phyloP scores from a whole-genome alignment of 2,329 filamentous ascomycete species.

The Colletotrichum trifolii region DNA sequence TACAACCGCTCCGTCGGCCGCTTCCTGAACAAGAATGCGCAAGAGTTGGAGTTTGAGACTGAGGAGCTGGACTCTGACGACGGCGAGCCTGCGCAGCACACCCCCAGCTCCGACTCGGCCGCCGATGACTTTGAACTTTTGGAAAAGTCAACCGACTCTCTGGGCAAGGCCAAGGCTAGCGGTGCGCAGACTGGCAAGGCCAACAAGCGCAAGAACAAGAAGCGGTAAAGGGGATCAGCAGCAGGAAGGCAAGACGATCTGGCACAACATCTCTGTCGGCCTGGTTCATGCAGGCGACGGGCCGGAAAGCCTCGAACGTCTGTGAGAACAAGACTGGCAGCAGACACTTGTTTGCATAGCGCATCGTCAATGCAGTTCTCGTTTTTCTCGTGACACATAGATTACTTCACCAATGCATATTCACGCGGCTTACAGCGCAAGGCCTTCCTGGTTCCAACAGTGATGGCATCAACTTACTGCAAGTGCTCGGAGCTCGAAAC shows the following conservation, averaged over 20 bases:
- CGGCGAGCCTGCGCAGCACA: constrained; percentile 61
- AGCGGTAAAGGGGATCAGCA: constrained; percentile 53
- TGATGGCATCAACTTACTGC: constrained; percentile 13
- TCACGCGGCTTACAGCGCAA: neutral
- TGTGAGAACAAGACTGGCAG: constrained; percentile 4
- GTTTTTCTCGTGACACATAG: constrained; percentile 13
- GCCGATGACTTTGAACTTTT: constrained; percentile 72
- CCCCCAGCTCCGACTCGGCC: constrained; percentile 67
- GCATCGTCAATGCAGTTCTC: constrained; percentile 10
- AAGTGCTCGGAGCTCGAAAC: neutral
- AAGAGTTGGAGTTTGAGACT: constrained; percentile 49
- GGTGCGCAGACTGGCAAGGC: constrained; percentile 59
- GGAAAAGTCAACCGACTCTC: constrained; percentile 69
- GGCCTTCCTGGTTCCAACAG: neutral
- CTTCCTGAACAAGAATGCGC: constrained; percentile 52
- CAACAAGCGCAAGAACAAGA: constrained; percentile 66
- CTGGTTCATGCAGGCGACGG: neutral
- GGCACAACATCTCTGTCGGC: no score
- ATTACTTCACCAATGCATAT: constrained; percentile 29
- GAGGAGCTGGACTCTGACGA: constrained; percentile 55
- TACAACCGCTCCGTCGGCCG: constrained; percentile 69
- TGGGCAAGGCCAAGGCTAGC: constrained; percentile 62
- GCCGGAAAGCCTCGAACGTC: neutral
- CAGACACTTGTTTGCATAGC: constrained; percentile 7
- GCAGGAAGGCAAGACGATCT: no score